A percentile compares a stretch with the other conserved stretches of the same genome.
phyloP scores from a whole-genome alignment of 2,329 filamentous ascomycete species.

The Hypoxylon sp. region DNA sequence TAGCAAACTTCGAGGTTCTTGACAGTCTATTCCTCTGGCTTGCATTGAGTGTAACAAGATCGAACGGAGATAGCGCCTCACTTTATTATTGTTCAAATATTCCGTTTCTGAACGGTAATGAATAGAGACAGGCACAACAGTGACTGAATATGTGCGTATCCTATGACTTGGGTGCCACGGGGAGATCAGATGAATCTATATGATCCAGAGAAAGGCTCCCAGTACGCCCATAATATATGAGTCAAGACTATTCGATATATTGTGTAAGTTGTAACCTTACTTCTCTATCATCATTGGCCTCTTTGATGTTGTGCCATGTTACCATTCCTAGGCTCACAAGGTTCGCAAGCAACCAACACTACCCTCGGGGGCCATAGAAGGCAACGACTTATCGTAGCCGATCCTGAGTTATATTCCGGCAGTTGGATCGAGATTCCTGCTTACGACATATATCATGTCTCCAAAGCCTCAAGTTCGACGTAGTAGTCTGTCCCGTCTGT shows the following conservation, averaged over 20 bases:
- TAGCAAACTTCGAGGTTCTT: not conserved
- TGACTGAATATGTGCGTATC: not conserved
- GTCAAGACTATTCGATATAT: not conserved
- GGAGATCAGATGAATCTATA: not conserved
- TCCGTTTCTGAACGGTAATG: not conserved
- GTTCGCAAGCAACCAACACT: conserved; percentile 16
- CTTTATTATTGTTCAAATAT: not conserved
- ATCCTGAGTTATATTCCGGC: not conserved
- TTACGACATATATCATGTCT: not conserved
- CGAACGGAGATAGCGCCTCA: not conserved
- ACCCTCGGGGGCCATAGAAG: not conserved
- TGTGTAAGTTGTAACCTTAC: not conserved
- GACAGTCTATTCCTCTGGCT: not conserved
- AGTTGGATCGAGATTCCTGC: conserved; percentile 11
- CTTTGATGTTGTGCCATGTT: not conserved
- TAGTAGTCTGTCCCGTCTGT: conserved; percentile 6
- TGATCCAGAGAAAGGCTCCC: not conserved
- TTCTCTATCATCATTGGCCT: not conserved
- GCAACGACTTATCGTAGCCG: not conserved
- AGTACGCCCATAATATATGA: not conserved
- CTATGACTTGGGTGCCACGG: not conserved
- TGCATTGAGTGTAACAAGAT: not conserved
- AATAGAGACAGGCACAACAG: no score
- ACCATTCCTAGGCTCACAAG: not conserved
- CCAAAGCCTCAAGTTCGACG: not conserved